A percentile compares a stretch with the other conserved stretches of the same genome.
Conservation (phyloP, 768 basidiomycete genomes). For the Grammothele lineata region DNA sequence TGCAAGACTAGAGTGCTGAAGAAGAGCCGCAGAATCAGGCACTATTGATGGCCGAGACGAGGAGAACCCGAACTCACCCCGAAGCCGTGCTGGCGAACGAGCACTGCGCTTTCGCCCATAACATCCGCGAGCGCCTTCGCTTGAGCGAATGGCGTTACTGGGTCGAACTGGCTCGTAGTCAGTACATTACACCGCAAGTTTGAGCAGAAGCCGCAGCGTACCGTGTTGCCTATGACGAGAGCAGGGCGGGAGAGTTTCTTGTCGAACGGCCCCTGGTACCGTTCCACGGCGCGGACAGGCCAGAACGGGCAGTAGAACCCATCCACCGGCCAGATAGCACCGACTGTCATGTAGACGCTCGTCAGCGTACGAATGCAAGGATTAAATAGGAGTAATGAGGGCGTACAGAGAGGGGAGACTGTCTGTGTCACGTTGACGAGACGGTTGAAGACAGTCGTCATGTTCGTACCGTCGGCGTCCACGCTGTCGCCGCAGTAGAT, state of each 20-base stretch:
- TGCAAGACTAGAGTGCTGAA: constrained; percentile 5
- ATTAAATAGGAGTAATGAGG: too few relatives aligned
- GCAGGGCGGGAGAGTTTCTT: constrained; percentile 12
- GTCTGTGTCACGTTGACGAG: constrained; percentile 6
- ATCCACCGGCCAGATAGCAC: too few relatives aligned
- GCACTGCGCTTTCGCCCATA: constrained; percentile 7
- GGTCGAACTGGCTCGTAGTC: constrained; percentile 16
- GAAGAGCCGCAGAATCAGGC: too few relatives aligned
- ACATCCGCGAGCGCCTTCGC: constrained; percentile 6
- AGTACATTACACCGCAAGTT: too few relatives aligned
- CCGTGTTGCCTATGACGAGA: constrained; percentile 19
- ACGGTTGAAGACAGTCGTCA: constrained; percentile 7
- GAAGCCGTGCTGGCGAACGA: constrained; percentile 9
- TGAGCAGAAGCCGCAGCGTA: too few relatives aligned
- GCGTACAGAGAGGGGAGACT: too few relatives aligned
- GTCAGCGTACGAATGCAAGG: too few relatives aligned
- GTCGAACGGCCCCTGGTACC: constrained; percentile 21
- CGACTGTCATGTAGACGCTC: too few relatives aligned
- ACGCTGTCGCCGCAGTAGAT: constrained; percentile 11
- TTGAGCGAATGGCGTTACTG: constrained; percentile 6
- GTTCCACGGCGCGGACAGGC: constrained; percentile 17
- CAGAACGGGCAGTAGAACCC: constrained; percentile 9
- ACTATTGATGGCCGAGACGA: too few relatives aligned
- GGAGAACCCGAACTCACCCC: constrained; percentile 12
- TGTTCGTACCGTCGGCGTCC: constrained; percentile 5